Conservation (phyloP, 768 basidiomycete species). For the Auriculariales sp. region DNA sequence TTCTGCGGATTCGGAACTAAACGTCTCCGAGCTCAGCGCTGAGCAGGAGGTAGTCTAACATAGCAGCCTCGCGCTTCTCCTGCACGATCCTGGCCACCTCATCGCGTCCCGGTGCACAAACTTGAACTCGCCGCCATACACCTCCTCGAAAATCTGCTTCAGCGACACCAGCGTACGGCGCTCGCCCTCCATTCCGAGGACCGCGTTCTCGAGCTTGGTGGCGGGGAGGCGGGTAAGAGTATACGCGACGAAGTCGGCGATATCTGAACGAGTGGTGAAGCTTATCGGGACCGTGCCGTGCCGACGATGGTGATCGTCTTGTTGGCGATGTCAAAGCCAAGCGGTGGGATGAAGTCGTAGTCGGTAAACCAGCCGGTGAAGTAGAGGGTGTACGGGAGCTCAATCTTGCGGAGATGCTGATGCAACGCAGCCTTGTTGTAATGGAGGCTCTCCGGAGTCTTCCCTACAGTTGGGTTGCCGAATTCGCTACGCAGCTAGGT, state of each 20-base stretch:
- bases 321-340: not conserved
- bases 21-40: not conserved
- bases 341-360: not conserved
- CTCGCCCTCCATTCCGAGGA: not conserved
- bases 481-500: not conserved
- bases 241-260: not conserved
- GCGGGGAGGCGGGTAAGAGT: not conserved
- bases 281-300: not conserved
- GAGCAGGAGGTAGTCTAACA: not conserved
- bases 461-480: not conserved
- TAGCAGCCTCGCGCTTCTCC: not conserved
- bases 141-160: not conserved
- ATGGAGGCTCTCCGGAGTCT: not conserved
- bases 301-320: not conserved
- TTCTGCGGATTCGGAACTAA: not conserved
- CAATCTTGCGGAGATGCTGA: not conserved
- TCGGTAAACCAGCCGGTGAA: not conserved
- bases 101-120: not conserved
- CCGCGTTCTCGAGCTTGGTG: not conserved
- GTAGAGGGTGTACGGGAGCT: not conserved
- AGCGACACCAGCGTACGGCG: not conserved
- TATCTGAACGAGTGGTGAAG: not conserved
- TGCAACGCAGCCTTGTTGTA: not conserved
- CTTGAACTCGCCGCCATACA: not conserved
- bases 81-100: not conserved